Percentiles rank a stretch among this genome's conserved stretches.
phyloP scores from a whole-genome alignment of 306 rosid species.

The Vachellia collinsii region DNA sequence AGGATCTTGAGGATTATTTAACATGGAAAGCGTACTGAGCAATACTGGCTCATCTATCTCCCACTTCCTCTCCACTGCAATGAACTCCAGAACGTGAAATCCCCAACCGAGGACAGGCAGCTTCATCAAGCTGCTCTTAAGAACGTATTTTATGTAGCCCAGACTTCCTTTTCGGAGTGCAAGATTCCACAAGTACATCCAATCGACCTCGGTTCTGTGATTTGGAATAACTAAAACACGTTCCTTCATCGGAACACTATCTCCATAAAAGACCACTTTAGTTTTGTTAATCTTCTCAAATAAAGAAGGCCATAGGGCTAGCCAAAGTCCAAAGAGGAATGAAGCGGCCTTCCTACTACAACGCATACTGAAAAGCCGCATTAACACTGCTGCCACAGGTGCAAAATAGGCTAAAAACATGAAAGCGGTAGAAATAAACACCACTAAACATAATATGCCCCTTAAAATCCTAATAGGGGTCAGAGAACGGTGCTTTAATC shows the following conservation, averaged over 20 bases:
- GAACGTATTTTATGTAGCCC: slow-evolving; percentile 82
- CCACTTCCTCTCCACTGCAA: slow-evolving; percentile 95
- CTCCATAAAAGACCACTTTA: slow-evolving; percentile 81
- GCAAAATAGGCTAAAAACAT: slow-evolving; percentile 69
- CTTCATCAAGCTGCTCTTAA: slow-evolving; percentile 96
- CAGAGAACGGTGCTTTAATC: slow-evolving; percentile 65
- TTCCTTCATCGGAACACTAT: slow-evolving; percentile 68
- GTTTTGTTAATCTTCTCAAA: slow-evolving; percentile 87
- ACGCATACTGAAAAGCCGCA: slow-evolving; percentile 60
- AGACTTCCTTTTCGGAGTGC: slow-evolving; percentile 81
- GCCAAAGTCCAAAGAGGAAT: slow-evolving; percentile 70
- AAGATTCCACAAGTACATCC: slow-evolving; percentile 99
- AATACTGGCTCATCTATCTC: slow-evolving; percentile 73
- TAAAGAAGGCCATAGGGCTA: slow-evolving; percentile 85
- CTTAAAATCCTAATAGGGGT: slow-evolving; percentile 67
- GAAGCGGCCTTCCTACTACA: slow-evolving; percentile 76
- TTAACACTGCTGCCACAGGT: slow-evolving; percentile 51
- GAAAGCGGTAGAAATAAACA: slow-evolving; percentile 85
- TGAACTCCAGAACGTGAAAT: slow-evolving; percentile 88
- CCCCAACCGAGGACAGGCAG: slow-evolving; percentile 96
- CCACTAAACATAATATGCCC: slow-evolving; percentile 77
- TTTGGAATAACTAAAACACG: slow-evolving; percentile 85
- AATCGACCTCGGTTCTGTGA: slow-evolving; percentile 97
- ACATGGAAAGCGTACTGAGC: slow-evolving; percentile 58
- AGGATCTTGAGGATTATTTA: slow-evolving; percentile 68